Evolutionary conservation across 1,284 basidiomycete species (phyloP).

Genomic region (Irpex sp.): DNA sequence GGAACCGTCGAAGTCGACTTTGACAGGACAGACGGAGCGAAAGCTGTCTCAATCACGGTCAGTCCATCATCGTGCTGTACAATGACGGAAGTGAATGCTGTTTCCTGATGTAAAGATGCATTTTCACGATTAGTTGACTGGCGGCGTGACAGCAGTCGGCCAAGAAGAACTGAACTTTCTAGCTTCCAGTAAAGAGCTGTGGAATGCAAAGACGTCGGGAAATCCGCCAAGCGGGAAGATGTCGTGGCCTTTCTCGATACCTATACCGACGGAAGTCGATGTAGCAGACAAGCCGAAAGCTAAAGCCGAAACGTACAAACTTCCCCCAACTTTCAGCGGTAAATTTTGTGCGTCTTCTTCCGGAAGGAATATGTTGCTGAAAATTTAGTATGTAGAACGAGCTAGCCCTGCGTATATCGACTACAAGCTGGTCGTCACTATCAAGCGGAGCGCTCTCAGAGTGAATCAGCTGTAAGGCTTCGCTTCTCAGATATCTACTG

Average conservation of each 20-base stretch:
- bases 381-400: slow-evolving; percentile 24
- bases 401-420: slow-evolving; percentile 36
- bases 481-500: neutral
- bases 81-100: neutral
- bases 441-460: slow-evolving; percentile 29
- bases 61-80: neutral
- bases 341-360: neutral
- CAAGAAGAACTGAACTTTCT: slow-evolving; percentile 34
- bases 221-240: slow-evolving; percentile 25
- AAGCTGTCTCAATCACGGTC: slow-evolving; percentile 15
- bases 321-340: slow-evolving; percentile 32
- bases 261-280: slow-evolving; percentile 27
- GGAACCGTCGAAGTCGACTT: slow-evolving; percentile 18
- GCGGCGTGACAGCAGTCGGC: slow-evolving; percentile 32
- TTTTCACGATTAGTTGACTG: slow-evolving; percentile 20
- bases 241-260: slow-evolving; percentile 29
- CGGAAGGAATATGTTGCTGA: neutral
- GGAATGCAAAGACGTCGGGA: slow-evolving; percentile 21
- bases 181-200: slow-evolving; percentile 23
- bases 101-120: neutral
- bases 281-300: slow-evolving; percentile 24
- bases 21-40: slow-evolving; percentile 13
- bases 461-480: slow-evolving; percentile 30
- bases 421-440: slow-evolving; percentile 34
- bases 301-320: slow-evolving; percentile 21